phyloP scores from a whole-genome alignment of 495 filamentous ascomycete genomes.

The Talaromyces proteolyticus region DNA sequence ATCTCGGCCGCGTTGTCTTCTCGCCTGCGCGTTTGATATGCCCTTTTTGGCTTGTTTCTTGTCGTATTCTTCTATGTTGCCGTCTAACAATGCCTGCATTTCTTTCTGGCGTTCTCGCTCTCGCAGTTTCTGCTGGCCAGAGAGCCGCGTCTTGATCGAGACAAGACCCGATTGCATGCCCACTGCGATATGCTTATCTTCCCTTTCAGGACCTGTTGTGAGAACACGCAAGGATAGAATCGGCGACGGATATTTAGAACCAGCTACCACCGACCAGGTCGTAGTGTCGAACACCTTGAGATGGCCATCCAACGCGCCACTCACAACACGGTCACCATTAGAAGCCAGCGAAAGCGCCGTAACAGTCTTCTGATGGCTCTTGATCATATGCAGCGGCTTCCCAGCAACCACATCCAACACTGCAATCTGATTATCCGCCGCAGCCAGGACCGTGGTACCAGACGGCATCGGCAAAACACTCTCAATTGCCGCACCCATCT shows the following conservation, averaged over 20 bases:
- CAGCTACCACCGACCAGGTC: constrained; percentile 87
- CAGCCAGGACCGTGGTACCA: constrained; percentile 79
- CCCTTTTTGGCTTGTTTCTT: constrained; percentile 56
- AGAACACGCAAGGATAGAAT: constrained; percentile 79
- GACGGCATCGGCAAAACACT: constrained; percentile 76
- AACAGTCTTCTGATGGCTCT: constrained; percentile 96
- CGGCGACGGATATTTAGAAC: constrained; percentile 85
- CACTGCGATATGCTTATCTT: constrained; percentile 86
- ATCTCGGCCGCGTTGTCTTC: constrained; percentile 68
- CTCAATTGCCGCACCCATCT: constrained; percentile 84
- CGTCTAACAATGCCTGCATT: constrained; percentile 77
- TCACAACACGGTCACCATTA: constrained; percentile 71
- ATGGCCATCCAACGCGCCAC: constrained; percentile 87
- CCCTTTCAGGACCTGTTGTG: constrained; percentile 53
- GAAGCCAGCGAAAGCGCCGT: constrained; percentile 76
- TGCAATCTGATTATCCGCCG: constrained; percentile 80
- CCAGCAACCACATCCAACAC: constrained; percentile 94
- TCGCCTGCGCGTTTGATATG: constrained; percentile 63
- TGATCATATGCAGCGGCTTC: constrained; percentile 75
- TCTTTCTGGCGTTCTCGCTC: constrained; percentile 76
- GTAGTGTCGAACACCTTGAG: constrained; percentile 93
- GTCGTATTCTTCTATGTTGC: constrained; percentile 66
- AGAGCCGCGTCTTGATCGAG: constrained; percentile 79
- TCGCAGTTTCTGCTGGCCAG: constrained; percentile 72
- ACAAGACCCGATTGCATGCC: constrained; percentile 90